phyloP scores from a whole-genome alignment of 2,329 filamentous ascomycete species.

The Cercospora sp. region DNA sequence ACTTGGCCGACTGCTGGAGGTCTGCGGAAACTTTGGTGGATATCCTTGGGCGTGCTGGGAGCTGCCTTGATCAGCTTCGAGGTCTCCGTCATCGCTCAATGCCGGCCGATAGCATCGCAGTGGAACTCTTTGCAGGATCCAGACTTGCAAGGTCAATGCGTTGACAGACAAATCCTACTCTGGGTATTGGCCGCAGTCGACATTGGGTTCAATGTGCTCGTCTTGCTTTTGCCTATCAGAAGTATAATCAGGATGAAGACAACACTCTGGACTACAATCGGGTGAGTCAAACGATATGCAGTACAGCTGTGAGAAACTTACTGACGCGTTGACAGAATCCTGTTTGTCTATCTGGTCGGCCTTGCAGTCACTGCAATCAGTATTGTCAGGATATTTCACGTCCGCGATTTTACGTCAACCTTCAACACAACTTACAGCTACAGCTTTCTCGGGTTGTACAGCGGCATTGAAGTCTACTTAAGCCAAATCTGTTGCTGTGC shows the following conservation, averaged over 20 bases:
- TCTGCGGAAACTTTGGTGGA: conserved; percentile 13
- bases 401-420: conserved; percentile 1
- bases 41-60: conserved; percentile 5
- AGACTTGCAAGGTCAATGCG: conserved; percentile 11
- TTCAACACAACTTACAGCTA: conserved; percentile 22
- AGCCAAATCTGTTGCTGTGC: conserved; percentile 26
- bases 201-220: conserved; percentile 19
- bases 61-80: conserved; percentile 18
- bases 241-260: conserved; percentile 16
- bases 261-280: conserved; percentile 12
- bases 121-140: conserved; percentile 7
- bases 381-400: conserved; percentile 20
- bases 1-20: conserved; percentile 14
- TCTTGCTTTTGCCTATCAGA: conserved; percentile 19
- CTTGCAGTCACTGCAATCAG: conserved; percentile 20
- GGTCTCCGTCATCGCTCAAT: conserved; percentile 14
- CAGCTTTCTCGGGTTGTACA: conserved; percentile 22
- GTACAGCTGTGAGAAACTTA: neutral
- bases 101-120: conserved; percentile 10
- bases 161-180: conserved; percentile 9
- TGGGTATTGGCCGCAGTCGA: conserved; percentile 11
- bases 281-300: conserved; percentile 4
- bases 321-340: conserved; percentile 6
- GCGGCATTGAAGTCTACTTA: conserved; percentile 23
- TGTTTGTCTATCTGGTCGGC: conserved; percentile 21